These are phyloP conservation scores for Alternaria atra DNA, from an alignment of 2,329 filamentous ascomycete genomes.

Conservation along the genomic window DNA sequence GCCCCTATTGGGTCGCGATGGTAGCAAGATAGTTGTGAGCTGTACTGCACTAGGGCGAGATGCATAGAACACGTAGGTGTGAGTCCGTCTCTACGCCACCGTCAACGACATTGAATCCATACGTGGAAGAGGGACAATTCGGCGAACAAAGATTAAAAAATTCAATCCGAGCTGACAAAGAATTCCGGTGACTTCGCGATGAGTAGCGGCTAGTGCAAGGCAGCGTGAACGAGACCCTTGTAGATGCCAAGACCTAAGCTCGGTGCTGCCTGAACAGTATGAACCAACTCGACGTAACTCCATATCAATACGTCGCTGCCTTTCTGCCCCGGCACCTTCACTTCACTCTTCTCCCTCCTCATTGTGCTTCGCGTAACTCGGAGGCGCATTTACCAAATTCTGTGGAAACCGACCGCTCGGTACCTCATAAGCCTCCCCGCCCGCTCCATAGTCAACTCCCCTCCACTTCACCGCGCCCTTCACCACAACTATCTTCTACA, in stretches of 20 bases:
- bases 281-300: slow-evolving; percentile 31
- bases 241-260: slow-evolving; percentile 32
- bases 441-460: slow-evolving; percentile 10
- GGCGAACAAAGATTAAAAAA: background rate
- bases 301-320: slow-evolving; percentile 38
- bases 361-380: slow-evolving; percentile 2
- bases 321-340: slow-evolving; percentile 26
- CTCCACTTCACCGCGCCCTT: slow-evolving; percentile 16
- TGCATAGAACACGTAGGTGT: background rate
- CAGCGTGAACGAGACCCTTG: slow-evolving; percentile 19
- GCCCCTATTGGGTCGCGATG: background rate
- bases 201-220: slow-evolving; percentile 22
- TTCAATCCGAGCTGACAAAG: background rate
- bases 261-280: slow-evolving; percentile 43
- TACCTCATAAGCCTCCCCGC: slow-evolving; percentile 11
- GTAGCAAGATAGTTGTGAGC: background rate
- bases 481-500: slow-evolving; percentile 6
- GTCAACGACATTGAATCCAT: background rate
- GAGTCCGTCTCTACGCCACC: background rate
- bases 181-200: background rate
- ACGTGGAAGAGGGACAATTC: too few species aligned
- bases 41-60: background rate
- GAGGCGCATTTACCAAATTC: background rate
- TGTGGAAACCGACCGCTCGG: slow-evolving; percentile 4
- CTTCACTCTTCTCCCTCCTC: slow-evolving; percentile 15